Percentiles rank a stretch among this genome's conserved stretches.
Evolutionary conservation across 805 yeast species (phyloP).

Genomic region (Kluyveromyces starmeri): DNA sequence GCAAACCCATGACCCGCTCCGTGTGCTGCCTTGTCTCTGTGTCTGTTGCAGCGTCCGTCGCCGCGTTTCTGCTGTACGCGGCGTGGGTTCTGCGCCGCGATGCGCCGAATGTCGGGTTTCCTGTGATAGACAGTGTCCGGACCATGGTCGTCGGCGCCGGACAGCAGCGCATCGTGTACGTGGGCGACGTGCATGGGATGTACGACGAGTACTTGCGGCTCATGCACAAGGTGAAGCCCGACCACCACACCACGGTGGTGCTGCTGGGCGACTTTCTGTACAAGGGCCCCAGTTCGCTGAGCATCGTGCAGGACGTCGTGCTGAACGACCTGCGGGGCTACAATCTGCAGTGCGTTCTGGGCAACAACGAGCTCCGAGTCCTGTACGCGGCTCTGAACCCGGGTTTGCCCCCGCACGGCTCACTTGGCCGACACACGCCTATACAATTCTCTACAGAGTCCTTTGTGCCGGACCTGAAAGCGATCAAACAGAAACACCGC

Average conservation of each 20-base stretch:
- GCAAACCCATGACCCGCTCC: too few species aligned
- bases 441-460: conserved; percentile 13
- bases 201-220: conserved; percentile 45
- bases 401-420: conserved; percentile 26
- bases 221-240: conserved; percentile 39
- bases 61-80: too few species aligned
- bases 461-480: conserved; percentile 12
- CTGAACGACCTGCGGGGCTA: conserved; percentile 16
- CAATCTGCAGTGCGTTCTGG: conserved; percentile 66
- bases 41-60: too few species aligned
- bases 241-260: conserved; percentile 37
- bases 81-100: background rate
- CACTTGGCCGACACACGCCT: conserved; percentile 8
- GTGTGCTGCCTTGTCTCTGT: too few species aligned
- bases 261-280: conserved; percentile 78
- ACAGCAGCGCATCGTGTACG: conserved; percentile 44
- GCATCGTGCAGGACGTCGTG: conserved; percentile 42
- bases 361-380: conserved; percentile 79
- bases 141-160: background rate
- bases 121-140: background rate
- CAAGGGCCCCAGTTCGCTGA: conserved; percentile 71
- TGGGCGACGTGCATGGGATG: conserved; percentile 90
- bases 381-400: conserved; percentile 47
- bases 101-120: background rate
- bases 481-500: conserved; percentile 15